Evolutionary conservation across 768 basidiomycete species (phyloP), one percentile per base, ranked within the genome.

Genomic region (Termitomyces sp.): DNA sequence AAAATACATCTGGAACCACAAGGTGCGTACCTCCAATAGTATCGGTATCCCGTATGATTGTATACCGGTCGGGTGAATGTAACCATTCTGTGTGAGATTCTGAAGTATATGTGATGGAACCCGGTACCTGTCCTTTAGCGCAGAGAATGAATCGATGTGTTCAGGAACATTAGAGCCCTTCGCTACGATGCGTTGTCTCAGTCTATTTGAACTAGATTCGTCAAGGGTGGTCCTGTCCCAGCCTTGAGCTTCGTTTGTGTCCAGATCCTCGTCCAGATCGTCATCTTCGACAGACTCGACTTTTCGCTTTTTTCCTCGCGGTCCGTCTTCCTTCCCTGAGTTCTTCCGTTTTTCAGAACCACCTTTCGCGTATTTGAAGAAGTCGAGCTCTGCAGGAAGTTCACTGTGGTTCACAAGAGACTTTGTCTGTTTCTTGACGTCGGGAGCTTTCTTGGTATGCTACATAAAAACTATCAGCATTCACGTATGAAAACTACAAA

Each of bases 331-430:
- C 9, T 54, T 59, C 4, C 63, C 63, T 4, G 52, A 38, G 14
- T 62, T 63, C 67, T 85, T 86, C 54, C 85, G 79, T 67, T 89
- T 88, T 35, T 67, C 70, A 8, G 73, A 62, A 18, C 74, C 75
- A 26, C 78, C 81, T 60, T 84, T 79, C 2, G 89, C 86, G 60
- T 92, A 93, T 65, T 88, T 93, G 75, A 98, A 98, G 71, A 96
- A 95, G 70, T 98, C 93, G 7, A 98, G 79, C 65, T 90, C 91
- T 2, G 76, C 63, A 1, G 90, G 94, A 46, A 94, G 79, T 57
- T 81, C 82, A 9, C 72, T 75, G 57, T 67, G 67, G 56, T 60
- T 61, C 65, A 33, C 58, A 59, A 58, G 67, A 63, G 66, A 60
- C 64, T 59, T 62, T 36, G 56, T 53, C 65, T 57, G 55, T 46